Evolutionary conservation across 345 rosid genomes (phyloP).

Genomic region (Dipteronia dyeriana): DNA sequence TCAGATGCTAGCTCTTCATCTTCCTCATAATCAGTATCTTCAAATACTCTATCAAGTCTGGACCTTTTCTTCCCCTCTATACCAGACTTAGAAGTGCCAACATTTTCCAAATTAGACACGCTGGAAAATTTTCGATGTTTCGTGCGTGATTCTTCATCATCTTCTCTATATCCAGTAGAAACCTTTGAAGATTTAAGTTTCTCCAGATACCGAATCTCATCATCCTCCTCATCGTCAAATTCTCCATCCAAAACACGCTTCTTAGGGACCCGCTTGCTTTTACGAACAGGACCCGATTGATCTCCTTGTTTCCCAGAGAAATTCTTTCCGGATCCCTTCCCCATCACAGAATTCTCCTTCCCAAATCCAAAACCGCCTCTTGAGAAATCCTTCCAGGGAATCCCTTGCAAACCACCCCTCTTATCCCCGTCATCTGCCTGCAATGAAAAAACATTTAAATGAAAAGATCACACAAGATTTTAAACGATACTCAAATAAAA

Average conservation of each 20-base stretch:
- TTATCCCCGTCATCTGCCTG: constrained; percentile 68
- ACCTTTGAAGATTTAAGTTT: constrained; percentile 66
- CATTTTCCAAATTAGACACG: constrained; percentile 52
- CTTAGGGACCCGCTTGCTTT: constrained; percentile 79
- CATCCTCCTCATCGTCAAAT: constrained; percentile 70
- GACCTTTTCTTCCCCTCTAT: constrained; percentile 62
- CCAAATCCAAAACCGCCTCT: constrained; percentile 51
- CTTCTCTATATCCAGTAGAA: constrained; percentile 43
- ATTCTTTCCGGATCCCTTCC: constrained; percentile 48
- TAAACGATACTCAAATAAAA: constrained; percentile 8
- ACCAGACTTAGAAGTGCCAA: constrained; percentile 33
- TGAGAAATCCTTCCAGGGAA: constrained; percentile 76
- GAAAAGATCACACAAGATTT: constrained; percentile 27
- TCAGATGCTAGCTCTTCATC: constrained; percentile 57
- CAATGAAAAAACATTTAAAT: constrained; percentile 26
- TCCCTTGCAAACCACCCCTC: constrained; percentile 60
- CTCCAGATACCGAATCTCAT: constrained; percentile 83
- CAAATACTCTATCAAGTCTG: constrained; percentile 43
- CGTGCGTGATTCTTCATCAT: constrained; percentile 56
- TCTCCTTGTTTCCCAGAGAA: constrained; percentile 53
- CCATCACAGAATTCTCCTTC: constrained; percentile 55
- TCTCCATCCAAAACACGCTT: constrained; percentile 62
- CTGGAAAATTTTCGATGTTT: constrained; percentile 63
- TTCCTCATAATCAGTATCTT: constrained; percentile 59
- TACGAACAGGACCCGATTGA: constrained; percentile 56